phyloP scores from a whole-genome alignment of 2,329 filamentous ascomycete species.

The Exophiala calicioides region DNA sequence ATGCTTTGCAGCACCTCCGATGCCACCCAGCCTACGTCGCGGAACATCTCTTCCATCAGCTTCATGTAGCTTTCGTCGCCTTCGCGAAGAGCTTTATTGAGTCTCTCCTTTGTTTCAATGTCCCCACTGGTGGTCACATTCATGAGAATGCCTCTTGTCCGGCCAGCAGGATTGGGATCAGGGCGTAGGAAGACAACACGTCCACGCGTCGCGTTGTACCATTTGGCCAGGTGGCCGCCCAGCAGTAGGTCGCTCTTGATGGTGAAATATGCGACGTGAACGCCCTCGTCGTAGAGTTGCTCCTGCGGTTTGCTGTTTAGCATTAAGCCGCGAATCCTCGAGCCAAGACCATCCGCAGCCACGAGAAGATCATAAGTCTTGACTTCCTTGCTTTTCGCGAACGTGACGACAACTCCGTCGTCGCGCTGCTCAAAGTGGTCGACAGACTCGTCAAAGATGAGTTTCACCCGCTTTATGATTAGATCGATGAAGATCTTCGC shows the following conservation, averaged over 20 bases:
- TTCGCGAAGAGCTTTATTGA: background rate
- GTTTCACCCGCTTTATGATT: too few species aligned
- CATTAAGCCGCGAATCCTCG: constrained; percentile 1
- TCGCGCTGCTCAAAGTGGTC: background rate
- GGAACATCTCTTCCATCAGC: background rate
- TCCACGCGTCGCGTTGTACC: background rate
- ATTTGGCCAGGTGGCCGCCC: background rate
- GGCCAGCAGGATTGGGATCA: background rate
- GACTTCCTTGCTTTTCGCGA: background rate
- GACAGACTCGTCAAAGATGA: background rate
- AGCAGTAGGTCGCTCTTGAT: constrained; percentile 1
- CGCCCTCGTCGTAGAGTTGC: background rate
- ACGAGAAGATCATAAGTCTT: background rate
- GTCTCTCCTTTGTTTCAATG: background rate
- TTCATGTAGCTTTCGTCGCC: background rate
- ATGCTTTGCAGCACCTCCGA: background rate
- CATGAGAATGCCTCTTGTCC: background rate
- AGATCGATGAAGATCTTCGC: background rate
- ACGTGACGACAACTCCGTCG: background rate
- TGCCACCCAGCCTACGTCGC: background rate
- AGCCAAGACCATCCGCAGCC: background rate
- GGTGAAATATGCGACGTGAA: background rate
- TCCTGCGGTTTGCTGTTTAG: background rate
- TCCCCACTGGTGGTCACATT: background rate
- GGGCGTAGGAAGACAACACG: background rate